Conservation (phyloP, 257 asterid genomes). For the Capsicum pubescens region DNA sequence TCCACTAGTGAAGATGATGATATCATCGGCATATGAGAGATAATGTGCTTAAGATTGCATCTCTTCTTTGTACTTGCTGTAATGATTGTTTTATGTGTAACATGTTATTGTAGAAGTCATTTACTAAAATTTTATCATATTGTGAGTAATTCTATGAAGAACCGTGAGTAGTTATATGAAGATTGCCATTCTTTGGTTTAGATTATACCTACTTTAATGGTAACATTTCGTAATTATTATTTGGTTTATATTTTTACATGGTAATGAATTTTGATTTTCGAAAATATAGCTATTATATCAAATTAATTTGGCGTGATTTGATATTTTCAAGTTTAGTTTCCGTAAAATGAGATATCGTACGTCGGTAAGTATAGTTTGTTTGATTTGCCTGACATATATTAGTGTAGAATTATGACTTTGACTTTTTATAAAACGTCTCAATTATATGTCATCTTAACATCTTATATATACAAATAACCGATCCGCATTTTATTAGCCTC, state of each 20-base stretch:
- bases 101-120: background rate
- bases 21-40: no score
- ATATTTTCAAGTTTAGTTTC: background rate
- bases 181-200: background rate
- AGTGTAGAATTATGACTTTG: no score
- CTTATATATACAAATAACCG: no score
- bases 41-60: background rate
- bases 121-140: background rate
- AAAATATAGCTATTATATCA: background rate
- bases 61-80: background rate
- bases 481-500: no score
- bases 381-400: no score
- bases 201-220: background rate
- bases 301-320: background rate
- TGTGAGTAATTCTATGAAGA: background rate
- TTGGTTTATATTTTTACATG: no score
- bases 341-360: background rate
- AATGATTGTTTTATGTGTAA: background rate
- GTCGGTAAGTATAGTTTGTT: no score
- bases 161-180: background rate
- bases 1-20: no score
- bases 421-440: no score
- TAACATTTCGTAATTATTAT: background rate
- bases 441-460: no score
- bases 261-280: background rate